A percentile compares a stretch with the other conserved stretches of the same genome.
Evolutionary conservation across 345 rosid genomes (phyloP).

Genomic region (Syzygium aqueum): DNA sequence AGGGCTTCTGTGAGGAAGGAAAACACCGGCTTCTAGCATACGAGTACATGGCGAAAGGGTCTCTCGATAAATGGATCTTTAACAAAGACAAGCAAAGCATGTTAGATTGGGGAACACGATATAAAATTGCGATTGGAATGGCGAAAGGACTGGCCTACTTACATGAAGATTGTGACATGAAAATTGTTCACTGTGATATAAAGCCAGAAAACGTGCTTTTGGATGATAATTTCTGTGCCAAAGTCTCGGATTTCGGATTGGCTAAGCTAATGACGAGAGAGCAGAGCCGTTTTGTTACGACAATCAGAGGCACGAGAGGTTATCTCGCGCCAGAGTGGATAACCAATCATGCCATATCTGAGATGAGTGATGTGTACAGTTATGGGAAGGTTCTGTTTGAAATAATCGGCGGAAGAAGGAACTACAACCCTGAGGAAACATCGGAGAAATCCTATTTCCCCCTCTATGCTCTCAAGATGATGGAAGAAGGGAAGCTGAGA

Average conservation of each 20-base stretch:
- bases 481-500: conserved; percentile 72
- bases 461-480: conserved; percentile 77
- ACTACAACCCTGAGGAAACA: conserved; percentile 43
- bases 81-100: conserved; percentile 30
- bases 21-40: conserved; percentile 74
- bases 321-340: conserved; percentile 96
- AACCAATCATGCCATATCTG: conserved; percentile 86
- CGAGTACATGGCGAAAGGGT: conserved; percentile 77
- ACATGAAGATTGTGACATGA: conserved; percentile 79
- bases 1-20: conserved; percentile 90
- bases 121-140: conserved; percentile 70
- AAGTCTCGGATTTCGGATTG: conserved; percentile 91
- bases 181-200: conserved; percentile 84
- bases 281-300: conserved; percentile 88
- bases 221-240: conserved; percentile 66
- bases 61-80: conserved; percentile 91
- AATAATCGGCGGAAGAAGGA: conserved; percentile 82
- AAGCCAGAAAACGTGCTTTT: conserved; percentile 92
- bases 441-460: conserved; percentile 86
- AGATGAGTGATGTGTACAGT: conserved; percentile 91
- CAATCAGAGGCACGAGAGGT: conserved; percentile 87
- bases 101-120: conserved; percentile 74
- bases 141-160: conserved; percentile 93
- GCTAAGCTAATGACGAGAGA: conserved; percentile 92
- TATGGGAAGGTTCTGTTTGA: conserved; percentile 83